Evolutionary conservation across 202 grass and related monocot species (phyloP).

Genomic region (Panicum virgatum): DNA sequence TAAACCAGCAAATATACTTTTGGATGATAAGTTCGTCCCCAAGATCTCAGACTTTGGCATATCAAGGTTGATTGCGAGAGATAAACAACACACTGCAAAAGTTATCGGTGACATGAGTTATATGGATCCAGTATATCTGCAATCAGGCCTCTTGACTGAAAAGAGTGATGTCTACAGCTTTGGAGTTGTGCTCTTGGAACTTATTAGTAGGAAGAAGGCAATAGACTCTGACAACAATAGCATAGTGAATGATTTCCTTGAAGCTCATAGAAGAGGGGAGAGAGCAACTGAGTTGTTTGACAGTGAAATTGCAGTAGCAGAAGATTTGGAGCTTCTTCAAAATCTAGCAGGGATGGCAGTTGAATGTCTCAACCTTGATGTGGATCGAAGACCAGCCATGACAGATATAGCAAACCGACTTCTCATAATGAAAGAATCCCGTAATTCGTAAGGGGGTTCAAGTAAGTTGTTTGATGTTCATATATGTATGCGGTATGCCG

Average conservation of each 20-base stretch:
- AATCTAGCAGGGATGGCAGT: not conserved
- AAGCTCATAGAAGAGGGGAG: not conserved
- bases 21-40: conserved; percentile 31
- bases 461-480: not conserved
- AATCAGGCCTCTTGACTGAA: not conserved
- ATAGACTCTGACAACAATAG: not conserved
- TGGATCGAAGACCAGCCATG: conserved; percentile 28
- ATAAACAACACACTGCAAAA: not conserved
- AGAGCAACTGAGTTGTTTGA: not conserved
- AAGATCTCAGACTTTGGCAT: conserved; percentile 58
- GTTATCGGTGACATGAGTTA: conserved; percentile 40
- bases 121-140: conserved; percentile 46
- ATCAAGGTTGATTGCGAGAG: conserved; percentile 33
- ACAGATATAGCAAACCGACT: not conserved
- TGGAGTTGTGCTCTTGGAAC: conserved; percentile 45
- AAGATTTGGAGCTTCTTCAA: not conserved
- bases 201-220: conserved; percentile 42
- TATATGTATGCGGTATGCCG: not conserved
- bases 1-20: conserved; percentile 58
- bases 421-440: not conserved
- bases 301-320: not conserved
- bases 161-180: conserved; percentile 64
- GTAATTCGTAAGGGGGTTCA: not conserved
- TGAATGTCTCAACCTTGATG: conserved; percentile 15
- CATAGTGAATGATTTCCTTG: not conserved